Evolutionary conservation across 352 stramenopile genomes (phyloP), one percentile per base, ranked within the genome.

Genomic region (Phytopythium litorale): DNA sequence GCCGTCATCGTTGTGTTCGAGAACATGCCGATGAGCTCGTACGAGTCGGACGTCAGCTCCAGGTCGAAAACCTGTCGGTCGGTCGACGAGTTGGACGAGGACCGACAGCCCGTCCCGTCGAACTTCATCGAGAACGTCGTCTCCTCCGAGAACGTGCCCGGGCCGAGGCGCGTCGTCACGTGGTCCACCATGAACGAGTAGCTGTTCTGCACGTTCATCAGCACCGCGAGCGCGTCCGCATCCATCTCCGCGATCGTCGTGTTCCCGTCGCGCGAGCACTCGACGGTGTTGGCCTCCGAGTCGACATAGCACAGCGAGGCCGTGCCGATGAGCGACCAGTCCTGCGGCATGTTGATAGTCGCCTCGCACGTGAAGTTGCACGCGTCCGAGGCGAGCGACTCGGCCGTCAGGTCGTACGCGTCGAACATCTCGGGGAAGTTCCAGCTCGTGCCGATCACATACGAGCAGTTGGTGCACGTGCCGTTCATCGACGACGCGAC

Each of bases 401-500:
- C 53, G 8, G 67, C 37, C 12, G 81, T 77, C 7, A 94, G 60
- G 60, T 84, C 75, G 59, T 87, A 89, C n/a, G 78, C 76, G 35
- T 72, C 59, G 40, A 94, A 73, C 70, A 92, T 77, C 52, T 75
- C 70, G 4, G 84, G 84, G 53, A 94, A 94, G 64, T 92, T 85
- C 68, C 85, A 94, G 11, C 33, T 67, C 50, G 81, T 89, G 38
- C 63, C 49, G 9, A 78, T 66, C 35, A 84, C 67, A 53, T 89
- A 70, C 50, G 79, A 79, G 63, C 84, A 94, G 66, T 90, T 78
- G 35, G 60, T 60, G 50, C 84, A 94, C 59, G 82, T 94, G 64
- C 84, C 84, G 35, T 88, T 84, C 18, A 81, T 66, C n/a, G 69
- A 79, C 45, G 84, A 84, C 3, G 46, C 49, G 43, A 92, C 65